A percentile compares a stretch with the other conserved stretches of the same genome.
Evolutionary conservation across 306 rosid species (phyloP).

Genomic region (Rosa chinensis): DNA sequence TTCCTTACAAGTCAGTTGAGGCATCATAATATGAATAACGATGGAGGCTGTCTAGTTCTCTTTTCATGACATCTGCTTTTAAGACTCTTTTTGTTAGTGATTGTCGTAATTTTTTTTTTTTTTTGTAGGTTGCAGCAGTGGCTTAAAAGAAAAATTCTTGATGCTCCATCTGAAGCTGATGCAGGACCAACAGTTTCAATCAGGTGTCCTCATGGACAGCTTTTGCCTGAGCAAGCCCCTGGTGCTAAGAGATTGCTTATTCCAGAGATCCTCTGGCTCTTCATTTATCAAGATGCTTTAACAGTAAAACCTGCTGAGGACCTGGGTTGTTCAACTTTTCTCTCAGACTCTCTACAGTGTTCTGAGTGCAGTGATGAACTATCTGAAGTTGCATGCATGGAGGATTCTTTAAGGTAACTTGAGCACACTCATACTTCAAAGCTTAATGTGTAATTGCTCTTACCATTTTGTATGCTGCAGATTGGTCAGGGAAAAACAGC

Average conservation of each 20-base stretch:
- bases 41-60: background rate
- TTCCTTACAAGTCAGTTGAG: background rate
- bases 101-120: constrained; percentile 14
- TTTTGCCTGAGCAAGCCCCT: constrained; percentile 83
- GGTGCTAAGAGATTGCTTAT: constrained; percentile 89
- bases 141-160: constrained; percentile 86
- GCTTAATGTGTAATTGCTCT: constrained; percentile 27
- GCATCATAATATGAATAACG: background rate
- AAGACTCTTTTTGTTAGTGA: background rate
- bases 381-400: constrained; percentile 92
- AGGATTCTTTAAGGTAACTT: constrained; percentile 79
- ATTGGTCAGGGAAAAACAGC: constrained; percentile 73
- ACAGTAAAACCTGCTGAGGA: constrained; percentile 67
- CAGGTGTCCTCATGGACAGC: constrained; percentile 83
- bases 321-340: constrained; percentile 62
- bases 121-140: constrained; percentile 88
- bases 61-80: background rate
- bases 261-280: constrained; percentile 85
- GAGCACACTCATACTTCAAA: constrained; percentile 16
- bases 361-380: constrained; percentile 69
- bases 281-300: constrained; percentile 70
- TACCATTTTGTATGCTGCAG: constrained; percentile 48
- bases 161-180: constrained; percentile 96
- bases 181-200: constrained; percentile 80
- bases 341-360: constrained; percentile 59